Conservation (phyloP, 352 stramenopile species). For the Globisporangium cystogenes region DNA sequence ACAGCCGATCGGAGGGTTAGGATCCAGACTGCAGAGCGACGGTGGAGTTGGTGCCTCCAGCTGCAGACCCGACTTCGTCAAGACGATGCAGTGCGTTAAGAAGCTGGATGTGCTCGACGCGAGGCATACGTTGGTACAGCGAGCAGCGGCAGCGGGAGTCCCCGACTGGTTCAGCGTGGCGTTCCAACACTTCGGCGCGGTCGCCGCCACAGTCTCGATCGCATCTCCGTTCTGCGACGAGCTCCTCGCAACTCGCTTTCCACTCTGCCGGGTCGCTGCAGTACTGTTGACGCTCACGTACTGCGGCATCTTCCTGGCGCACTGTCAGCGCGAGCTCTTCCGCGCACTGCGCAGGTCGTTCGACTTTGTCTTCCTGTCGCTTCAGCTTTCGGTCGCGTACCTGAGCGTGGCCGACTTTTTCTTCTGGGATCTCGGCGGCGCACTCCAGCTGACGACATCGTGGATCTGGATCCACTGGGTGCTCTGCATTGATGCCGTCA, state of each 20-base stretch:
- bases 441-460: not conserved
- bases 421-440: not conserved
- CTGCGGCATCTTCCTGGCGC: not conserved
- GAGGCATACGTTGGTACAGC: not conserved
- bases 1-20: too few species aligned
- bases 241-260: too few species aligned
- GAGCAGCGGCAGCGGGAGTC: too few species aligned
- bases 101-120: not conserved
- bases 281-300: not conserved
- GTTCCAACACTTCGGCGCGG: too few species aligned
- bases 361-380: conserved; percentile 23
- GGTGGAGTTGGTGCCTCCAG: too few species aligned
- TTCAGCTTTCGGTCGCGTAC: conserved; percentile 14
- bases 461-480: conserved; percentile 18
- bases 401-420: conserved; percentile 18
- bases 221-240: not conserved
- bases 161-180: too few species aligned
- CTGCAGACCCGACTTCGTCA: too few species aligned
- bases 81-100: conserved; percentile 8
- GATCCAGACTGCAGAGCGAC: too few species aligned
- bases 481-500: conserved; percentile 17
- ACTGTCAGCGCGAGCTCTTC: conserved; percentile 10
- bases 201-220: not conserved
- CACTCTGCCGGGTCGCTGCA: too few species aligned
- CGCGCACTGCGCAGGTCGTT: conserved; percentile 12